Base-by-base conservation (phyloP, 352 stramenopile genomes). In the Pythium aristosporum region DNA sequence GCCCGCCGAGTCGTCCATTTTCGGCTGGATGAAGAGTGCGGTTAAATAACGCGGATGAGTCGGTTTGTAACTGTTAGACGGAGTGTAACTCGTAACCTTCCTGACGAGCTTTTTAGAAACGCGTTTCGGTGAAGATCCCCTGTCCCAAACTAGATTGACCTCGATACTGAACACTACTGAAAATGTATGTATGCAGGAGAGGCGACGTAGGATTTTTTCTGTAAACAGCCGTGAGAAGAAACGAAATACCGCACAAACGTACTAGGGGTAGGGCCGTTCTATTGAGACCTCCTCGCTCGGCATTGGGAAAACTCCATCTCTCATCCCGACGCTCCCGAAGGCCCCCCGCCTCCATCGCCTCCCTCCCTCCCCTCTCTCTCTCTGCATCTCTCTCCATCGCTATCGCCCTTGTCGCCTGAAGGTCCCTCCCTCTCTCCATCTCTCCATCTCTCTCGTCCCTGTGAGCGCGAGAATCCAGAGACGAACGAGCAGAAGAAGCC, bases 1-100 rank as follows among this genome's bases (percentile, higher is more conserved):
- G 37, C 46, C 52, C 2, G 49, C 32, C 5, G 62, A 65, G 48
- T 61, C 57, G 55, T 42, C 79, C 74, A 30, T 71, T 23, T 30
- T 54, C 32, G 2, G 57, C 28, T 51, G 48, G 59, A 39, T 28
- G 48, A 13, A 6, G 42, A 36, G 18, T 25, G 76, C 28, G 36
- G 39, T 10, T 8, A 46, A 39, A 4, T 7, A 39, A 46, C 16
- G 39, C 39, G 39, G 39, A 9, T 23, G 12, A 34, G 44, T 34
- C 11, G 16, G 37, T 53, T 54, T 10, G 44, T 47, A 56, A 39
- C 25, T 13, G 56, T 62, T 50, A 25, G 41, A 47, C 5, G 1
- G 25, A 2, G 1, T 5, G n/a, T 48, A 48, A 23, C 42, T 30
- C 30, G 25, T 30, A 30, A 3, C 1, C 1, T 30, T 5, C 3